These are phyloP conservation scores for Entamoeba dispar DNA, from an alignment of 208 protist genomes.

Conservation along the genomic window DNA sequence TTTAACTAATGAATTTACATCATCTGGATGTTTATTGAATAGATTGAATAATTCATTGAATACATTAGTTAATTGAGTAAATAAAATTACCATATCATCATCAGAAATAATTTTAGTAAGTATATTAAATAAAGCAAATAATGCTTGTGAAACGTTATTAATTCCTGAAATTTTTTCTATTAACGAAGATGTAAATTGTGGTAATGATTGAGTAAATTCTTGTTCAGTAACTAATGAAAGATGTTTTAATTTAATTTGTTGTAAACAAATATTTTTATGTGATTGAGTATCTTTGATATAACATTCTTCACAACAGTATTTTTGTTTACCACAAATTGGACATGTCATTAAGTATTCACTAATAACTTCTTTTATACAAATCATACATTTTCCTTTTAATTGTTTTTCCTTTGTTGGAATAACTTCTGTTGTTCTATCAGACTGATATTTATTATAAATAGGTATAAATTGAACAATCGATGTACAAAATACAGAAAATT, in stretches of 20 bases:
- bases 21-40: too few relatives aligned
- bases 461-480: neutral
- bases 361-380: neutral
- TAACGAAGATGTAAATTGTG: neutral
- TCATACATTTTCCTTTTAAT: neutral
- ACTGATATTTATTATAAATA: neutral
- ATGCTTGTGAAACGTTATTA: neutral
- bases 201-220: neutral
- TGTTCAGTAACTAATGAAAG: neutral
- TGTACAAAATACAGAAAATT: neutral
- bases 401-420: neutral
- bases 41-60: too few relatives aligned
- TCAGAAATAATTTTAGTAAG: too few relatives aligned
- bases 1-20: too few relatives aligned
- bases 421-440: neutral
- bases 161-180: neutral
- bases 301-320: neutral
- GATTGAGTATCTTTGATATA: neutral
- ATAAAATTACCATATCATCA: too few relatives aligned
- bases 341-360: neutral
- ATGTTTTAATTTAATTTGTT: neutral
- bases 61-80: too few relatives aligned
- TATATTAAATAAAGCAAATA: too few relatives aligned
- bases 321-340: neutral
- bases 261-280: neutral